Evolutionary conservation across 1,284 basidiomycete genomes (phyloP).

Genomic region (Ustilago cynodontis): DNA sequence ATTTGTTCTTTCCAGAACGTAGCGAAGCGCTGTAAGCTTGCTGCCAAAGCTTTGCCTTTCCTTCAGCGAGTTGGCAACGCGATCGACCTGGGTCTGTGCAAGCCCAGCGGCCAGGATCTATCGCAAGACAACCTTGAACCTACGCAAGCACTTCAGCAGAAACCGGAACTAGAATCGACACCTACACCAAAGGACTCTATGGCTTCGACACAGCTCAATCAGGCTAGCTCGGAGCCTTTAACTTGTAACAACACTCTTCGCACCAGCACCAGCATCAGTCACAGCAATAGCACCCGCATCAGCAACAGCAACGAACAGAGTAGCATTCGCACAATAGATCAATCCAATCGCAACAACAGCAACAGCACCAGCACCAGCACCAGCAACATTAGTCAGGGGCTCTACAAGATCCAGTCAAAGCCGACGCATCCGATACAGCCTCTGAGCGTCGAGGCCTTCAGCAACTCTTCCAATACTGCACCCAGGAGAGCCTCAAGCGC

Average conservation of each 20-base stretch:
- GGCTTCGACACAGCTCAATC: background rate
- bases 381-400: background rate
- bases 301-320: slow-evolving; percentile 7
- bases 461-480: background rate
- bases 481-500: slow-evolving; percentile 14
- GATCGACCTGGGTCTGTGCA: slow-evolving; percentile 32
- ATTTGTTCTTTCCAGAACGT: slow-evolving; percentile 37
- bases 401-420: background rate
- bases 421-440: background rate
- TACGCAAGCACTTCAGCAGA: background rate
- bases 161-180: background rate
- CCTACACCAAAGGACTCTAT: background rate
- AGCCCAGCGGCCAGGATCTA: background rate
- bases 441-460: background rate
- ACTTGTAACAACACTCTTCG: slow-evolving; percentile 19
- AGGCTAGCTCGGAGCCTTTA: background rate
- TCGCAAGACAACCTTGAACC: slow-evolving; percentile 7
- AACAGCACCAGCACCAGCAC: slow-evolving; percentile 12
- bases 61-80: slow-evolving; percentile 31
- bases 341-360: background rate
- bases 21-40: slow-evolving; percentile 40
- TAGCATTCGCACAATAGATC: background rate
- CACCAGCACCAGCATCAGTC: slow-evolving; percentile 6
- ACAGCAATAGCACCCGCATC: slow-evolving; percentile 6
- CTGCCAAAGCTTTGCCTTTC: slow-evolving; percentile 35